phyloP scores from a whole-genome alignment of 2,329 filamentous ascomycete species.

The Talaromyces sp. region DNA sequence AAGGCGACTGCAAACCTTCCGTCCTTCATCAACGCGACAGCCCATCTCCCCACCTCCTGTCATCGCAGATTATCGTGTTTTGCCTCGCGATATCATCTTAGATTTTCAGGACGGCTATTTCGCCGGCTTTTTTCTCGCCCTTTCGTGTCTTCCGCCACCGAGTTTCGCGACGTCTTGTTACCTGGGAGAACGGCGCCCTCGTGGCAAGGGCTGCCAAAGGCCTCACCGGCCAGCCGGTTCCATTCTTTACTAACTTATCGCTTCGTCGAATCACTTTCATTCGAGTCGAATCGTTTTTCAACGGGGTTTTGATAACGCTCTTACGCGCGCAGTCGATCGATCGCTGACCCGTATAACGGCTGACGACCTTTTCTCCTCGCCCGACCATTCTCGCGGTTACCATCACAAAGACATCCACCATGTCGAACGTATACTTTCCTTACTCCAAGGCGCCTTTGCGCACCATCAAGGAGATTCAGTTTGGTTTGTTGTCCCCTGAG shows the following conservation, averaged over 20 bases:
- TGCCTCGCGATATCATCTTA: conserved; percentile 35
- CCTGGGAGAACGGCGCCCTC: conserved; percentile 39
- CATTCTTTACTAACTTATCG: conserved; percentile 22
- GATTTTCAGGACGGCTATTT: conserved; percentile 20
- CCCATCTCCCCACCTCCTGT: conserved; percentile 25
- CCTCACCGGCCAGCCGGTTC: conserved; percentile 37
- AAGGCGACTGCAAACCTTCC: conserved; percentile 36
- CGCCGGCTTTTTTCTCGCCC: conserved; percentile 20
- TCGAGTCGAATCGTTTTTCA: neutral
- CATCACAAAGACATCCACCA: conserved; percentile 43
- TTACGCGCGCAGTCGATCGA: neutral
- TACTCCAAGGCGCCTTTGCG: conserved; percentile 94
- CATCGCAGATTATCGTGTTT: conserved; percentile 34
- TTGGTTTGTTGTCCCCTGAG: conserved; percentile 92
- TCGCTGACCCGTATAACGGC: neutral
- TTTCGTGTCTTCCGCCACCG: conserved; percentile 16
- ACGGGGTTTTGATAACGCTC: neutral
- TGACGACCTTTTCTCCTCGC: conserved; percentile 1
- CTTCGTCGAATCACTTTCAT: neutral
- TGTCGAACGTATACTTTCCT: conserved; percentile 88
- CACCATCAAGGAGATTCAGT: conserved; percentile 98
- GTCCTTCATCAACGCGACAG: conserved; percentile 36
- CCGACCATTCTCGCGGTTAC: conserved; percentile 8
- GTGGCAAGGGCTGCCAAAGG: conserved; percentile 44
- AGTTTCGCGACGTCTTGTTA: conserved; percentile 31